phyloP scores from a whole-genome alignment of 768 basidiomycete species.

The Neoboletus subvelutipes region DNA sequence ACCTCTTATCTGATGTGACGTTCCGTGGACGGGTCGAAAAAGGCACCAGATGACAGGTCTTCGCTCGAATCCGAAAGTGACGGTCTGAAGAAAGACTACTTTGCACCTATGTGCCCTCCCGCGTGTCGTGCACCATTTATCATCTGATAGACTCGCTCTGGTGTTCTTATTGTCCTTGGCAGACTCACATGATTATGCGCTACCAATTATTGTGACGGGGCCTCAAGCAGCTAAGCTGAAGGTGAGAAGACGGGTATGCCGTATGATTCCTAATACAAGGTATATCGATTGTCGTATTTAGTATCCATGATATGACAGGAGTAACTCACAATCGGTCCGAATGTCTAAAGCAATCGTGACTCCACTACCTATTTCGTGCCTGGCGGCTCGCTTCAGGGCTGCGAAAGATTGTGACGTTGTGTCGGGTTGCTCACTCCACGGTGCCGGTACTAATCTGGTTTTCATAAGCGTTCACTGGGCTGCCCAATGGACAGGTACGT shows the following conservation, averaged over 20 bases:
- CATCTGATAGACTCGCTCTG: not conserved
- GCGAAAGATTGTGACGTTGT: conserved; percentile 19
- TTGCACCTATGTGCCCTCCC: conserved; percentile 1
- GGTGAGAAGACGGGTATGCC: conserved; percentile 20
- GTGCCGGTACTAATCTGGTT: no score
- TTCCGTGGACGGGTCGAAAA: conserved; percentile 8
- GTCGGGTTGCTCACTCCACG: conserved; percentile 23
- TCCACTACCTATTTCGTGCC: conserved; percentile 2
- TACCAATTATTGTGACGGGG: conserved; percentile 2
- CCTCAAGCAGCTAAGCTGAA: conserved; percentile 3
- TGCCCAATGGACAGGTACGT: no score
- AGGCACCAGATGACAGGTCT: conserved; percentile 14
- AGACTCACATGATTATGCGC: not conserved
- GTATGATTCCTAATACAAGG: conserved; percentile 25
- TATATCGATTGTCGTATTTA: conserved; percentile 24
- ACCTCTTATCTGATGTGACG: conserved; percentile 10
- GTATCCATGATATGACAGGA: conserved; percentile 17
- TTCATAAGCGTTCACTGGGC: no score
- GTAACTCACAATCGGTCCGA: conserved; percentile 14
- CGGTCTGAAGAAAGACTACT: conserved; percentile 3
- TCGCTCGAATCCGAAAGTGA: conserved; percentile 9
- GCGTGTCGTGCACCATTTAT: conserved; percentile 4
- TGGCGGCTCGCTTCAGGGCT: conserved; percentile 18
- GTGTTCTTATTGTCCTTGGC: conserved; percentile 1
- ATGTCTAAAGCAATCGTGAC: conserved; percentile 3